Percentiles rank a stretch among this genome's conserved stretches.
Conservation (phyloP, 2,329 filamentous ascomycete species). For the Chrysoporthe austroafricana region DNA sequence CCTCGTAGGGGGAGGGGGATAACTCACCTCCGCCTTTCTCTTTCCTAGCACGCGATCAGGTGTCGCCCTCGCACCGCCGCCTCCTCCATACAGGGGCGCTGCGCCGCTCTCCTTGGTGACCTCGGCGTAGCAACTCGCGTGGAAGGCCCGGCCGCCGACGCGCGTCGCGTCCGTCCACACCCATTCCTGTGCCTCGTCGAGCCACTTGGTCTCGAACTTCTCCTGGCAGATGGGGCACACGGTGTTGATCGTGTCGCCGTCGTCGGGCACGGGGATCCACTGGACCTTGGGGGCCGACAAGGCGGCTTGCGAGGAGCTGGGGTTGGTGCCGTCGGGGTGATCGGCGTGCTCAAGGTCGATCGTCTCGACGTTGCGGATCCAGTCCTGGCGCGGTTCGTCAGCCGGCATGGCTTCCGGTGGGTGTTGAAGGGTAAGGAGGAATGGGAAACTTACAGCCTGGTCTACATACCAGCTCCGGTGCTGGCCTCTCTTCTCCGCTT, state of each 20-base stretch:
- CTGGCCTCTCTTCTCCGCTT: constrained; percentile 82
- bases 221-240: constrained; percentile 95
- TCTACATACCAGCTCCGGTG: constrained; percentile 96
- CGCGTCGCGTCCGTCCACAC: constrained; percentile 91
- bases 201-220: constrained; percentile 89
- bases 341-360: constrained; percentile 66
- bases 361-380: constrained; percentile 82
- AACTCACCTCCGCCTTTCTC: constrained; percentile 71
- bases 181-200: constrained; percentile 92
- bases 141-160: constrained; percentile 80
- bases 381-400: constrained; percentile 63
- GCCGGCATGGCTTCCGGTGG: neutral
- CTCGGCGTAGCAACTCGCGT: constrained; percentile 87
- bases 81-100: constrained; percentile 40
- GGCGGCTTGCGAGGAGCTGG: constrained; percentile 36
- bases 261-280: constrained; percentile 84
- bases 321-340: constrained; percentile 38
- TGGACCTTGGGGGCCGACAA: constrained; percentile 55
- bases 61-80: constrained; percentile 42
- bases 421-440: neutral
- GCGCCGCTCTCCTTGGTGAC: constrained; percentile 65
- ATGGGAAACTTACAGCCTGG: constrained; percentile 66
- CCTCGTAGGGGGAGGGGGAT: too few species aligned
- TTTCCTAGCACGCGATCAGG: constrained; percentile 73
- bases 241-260: constrained; percentile 72